Evolutionary conservation across 352 stramenopile species (phyloP), one percentile per base, ranked within the genome.

Genomic region (Phytophthora crassamura): DNA sequence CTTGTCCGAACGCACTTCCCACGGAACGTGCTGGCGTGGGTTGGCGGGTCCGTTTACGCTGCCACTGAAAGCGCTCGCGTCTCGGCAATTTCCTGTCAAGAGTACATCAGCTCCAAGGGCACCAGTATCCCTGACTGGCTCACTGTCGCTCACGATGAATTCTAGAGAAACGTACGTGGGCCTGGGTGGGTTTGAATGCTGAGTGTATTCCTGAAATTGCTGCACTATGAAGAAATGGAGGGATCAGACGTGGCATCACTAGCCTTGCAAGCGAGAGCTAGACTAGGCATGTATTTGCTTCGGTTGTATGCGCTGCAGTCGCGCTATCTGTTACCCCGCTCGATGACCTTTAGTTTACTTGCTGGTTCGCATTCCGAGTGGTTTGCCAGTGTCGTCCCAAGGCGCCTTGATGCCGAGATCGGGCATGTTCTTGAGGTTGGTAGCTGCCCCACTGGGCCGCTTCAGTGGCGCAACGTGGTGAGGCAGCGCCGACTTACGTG

Each of bases 381-480:
- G 81, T 48, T 81, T 75, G 1, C 84, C 87, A 7, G 78, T 92
- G 10, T 93, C 84, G 35, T 95, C 83, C 82, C 87, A 93, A 15
- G 86, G 86, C 16, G 84, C 86, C 55, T 89, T 94, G 28, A 93
- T 75, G 5, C 80, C 82, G 9, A 91, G 62, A 48, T 92, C 78
- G 1, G 78, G 79, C 75, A 91, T 90, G 16, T 78, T 80, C 55
- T 86, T 88, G 46, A 91, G 78, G 34, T 69, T 81, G 18, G 59
- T 66, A 5, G 74, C 68, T 34, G 66, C 63, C 16, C 47, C 57
- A 35, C 75, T 88, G 20, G 77, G 72, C 3, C 69, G 41, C 53
- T 94, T 94, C 40, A 95, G 67, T 16, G 87, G 85, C 7, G 85
- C 77, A 48, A 95, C 84, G 59, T 95, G 87, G 58, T 94, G 85